phyloP scores from a whole-genome alignment of 768 basidiomycete species.

The Trametes sanguinea region DNA sequence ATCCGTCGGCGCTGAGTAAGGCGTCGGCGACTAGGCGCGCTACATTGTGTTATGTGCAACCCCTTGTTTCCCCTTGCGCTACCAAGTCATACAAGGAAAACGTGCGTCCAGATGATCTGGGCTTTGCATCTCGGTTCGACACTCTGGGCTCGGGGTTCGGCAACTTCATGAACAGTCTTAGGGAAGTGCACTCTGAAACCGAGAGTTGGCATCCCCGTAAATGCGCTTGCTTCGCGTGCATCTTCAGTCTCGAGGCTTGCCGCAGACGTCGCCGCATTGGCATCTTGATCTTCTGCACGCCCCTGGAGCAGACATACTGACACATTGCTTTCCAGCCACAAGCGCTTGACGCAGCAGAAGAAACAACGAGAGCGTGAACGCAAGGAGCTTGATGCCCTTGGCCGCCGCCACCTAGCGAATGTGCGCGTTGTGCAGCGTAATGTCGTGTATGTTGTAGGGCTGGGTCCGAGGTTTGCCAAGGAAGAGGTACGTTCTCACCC shows the following conservation, averaged over 20 bases:
- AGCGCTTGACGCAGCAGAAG: constrained; percentile 93
- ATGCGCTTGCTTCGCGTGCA: too few species aligned
- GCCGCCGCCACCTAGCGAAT: constrained; percentile 84
- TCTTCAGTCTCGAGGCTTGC: too few species aligned
- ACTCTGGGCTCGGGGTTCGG: too few species aligned
- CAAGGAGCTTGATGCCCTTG: constrained; percentile 88
- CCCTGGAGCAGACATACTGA: too few species aligned
- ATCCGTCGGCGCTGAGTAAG: constrained; percentile 8
- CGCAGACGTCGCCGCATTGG: too few species aligned
- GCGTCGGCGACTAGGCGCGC: neutral
- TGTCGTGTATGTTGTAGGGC: constrained; percentile 94
- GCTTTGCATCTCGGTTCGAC: too few species aligned
- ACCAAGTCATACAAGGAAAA: neutral
- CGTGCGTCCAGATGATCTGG: neutral
- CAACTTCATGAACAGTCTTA: too few species aligned
- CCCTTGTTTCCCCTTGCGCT: neutral
- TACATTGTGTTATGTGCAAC: neutral
- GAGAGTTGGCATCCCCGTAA: too few species aligned
- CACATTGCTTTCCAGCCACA: constrained; percentile 60
- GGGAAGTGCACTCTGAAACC: too few species aligned
- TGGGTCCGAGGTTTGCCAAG: constrained; percentile 90
- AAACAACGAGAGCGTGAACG: constrained; percentile 92
- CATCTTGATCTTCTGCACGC: too few species aligned
- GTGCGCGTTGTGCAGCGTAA: constrained; percentile 96
- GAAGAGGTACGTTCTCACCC: constrained; percentile 76